Evolutionary conservation across 805 yeast genomes (phyloP), one percentile per base, ranked within the genome.

Genomic region (Metschnikowia borealis): DNA sequence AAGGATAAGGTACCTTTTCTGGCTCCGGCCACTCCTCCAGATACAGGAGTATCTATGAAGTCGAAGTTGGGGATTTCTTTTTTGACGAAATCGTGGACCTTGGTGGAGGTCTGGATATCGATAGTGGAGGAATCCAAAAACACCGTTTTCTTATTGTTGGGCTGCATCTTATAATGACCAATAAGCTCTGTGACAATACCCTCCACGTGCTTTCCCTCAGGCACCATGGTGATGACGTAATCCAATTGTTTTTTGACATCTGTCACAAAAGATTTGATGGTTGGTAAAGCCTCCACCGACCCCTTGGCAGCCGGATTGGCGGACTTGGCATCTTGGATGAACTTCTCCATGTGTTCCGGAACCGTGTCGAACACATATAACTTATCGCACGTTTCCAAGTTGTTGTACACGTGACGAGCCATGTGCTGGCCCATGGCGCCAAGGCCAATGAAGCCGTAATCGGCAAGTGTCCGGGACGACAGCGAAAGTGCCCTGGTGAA

Each of bases 341-440:
- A 70, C 11, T 49, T 33, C 21, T 49, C 48, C 15, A 65, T 59
- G 39, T 71, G 68, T 5, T 49, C 59, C 3, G 68, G 64, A 17
- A 63, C 64, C 3, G 72, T 65, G 58, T 79, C 83, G 56, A 70
- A 70, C 8, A 79, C 78, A 37, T 71, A 68, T 46, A 78, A 63
- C 33, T 63, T 60, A 48, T 79, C 82, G 13, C 54, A 48, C 0
- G 71, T 62, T 36, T 63, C 65, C 50, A 74, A 59, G 48, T 71
- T 66, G 49, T 67, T 65, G 57, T 73, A 69, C 31, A 79, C 65
- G 55, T 79, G 80, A 50, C 69, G 63, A 17, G 82, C 82, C 83
- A 79, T 79, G 55, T 75, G 77, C 47, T 72, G 76, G 47, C 83
- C 81, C 83, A 79, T 79, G 49, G 75, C 77, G 31, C 83, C 83